A percentile compares a stretch with the other conserved stretches of the same genome.
Evolutionary conservation across 2,329 filamentous ascomycete genomes (phyloP).

Genomic region (Lasiodiplodia citricola): DNA sequence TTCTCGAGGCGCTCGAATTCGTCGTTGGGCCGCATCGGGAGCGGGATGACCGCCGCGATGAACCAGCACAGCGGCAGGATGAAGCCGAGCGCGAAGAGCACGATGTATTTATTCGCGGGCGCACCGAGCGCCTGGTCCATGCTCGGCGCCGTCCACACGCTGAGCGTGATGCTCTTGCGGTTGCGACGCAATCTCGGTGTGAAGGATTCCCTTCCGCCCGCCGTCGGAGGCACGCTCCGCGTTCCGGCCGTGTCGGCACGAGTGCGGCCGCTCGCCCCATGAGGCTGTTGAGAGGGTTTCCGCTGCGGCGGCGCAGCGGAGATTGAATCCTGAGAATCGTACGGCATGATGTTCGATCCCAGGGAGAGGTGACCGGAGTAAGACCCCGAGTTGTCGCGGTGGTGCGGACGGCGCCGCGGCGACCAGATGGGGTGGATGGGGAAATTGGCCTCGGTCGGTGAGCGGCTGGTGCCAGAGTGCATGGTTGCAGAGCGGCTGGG

Average conservation of each 20-base stretch:
- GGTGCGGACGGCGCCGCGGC: slow-evolving; percentile 44
- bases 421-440: slow-evolving; percentile 42
- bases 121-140: slow-evolving; percentile 18
- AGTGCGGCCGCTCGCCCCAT: background rate
- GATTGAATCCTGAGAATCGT: slow-evolving; percentile 16
- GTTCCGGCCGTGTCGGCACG: slow-evolving; percentile 8
- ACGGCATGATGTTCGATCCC: slow-evolving; percentile 7
- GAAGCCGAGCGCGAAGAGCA: slow-evolving; percentile 24
- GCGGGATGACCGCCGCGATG: slow-evolving; percentile 18
- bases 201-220: slow-evolving; percentile 3
- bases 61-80: slow-evolving; percentile 24
- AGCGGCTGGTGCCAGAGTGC: slow-evolving; percentile 43
- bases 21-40: slow-evolving; percentile 9
- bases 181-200: slow-evolving; percentile 15
- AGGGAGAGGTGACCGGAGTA: background rate
- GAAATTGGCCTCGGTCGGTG: slow-evolving; percentile 45
- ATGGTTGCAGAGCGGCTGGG: slow-evolving; percentile 40
- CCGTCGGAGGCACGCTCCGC: slow-evolving; percentile 13
- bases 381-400: slow-evolving; percentile 24
- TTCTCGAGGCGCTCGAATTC: slow-evolving; percentile 3
- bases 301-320: background rate
- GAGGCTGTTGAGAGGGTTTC: background rate
- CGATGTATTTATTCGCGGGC: slow-evolving; percentile 19
- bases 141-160: slow-evolving; percentile 24
- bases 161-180: slow-evolving; percentile 20